Evolutionary conservation across 2,329 filamentous ascomycete genomes (phyloP), one percentile per base, ranked within the genome.

Genomic region (Neofusicoccum laricinum): DNA sequence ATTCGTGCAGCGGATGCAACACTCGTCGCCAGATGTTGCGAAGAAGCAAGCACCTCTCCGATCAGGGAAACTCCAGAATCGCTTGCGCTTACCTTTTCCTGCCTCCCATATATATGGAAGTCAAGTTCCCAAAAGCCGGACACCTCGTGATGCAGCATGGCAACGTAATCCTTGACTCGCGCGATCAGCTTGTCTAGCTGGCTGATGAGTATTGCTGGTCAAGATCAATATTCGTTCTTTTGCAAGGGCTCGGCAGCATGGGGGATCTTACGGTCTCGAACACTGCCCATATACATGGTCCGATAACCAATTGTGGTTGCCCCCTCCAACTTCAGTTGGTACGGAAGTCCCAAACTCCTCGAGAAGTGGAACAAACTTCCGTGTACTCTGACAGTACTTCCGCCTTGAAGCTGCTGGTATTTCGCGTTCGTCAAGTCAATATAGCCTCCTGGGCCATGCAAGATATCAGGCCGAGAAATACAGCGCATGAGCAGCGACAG

Each of bases 261-360:
- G 36, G 36, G 10, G 3, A 19, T 8, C 68, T 66, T 57, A 69
- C 68, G 68, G 63, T 84, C 82, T 53, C 77, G 68, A 41, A 84
- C 72, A 19, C 73, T 77, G 1, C 83, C 83, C 66, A 84, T 75
- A 59, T 79, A 82, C 40, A 81, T 78, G 0, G 78, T 75, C 3
- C 80, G 75, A 66, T 79, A 81, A 1, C 83, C 83, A 3, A 76
- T 66, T 1, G 78, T 67, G 2, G 69, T 72, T 0, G 79, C 82
- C 0, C 75, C 82, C 68, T 85, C 82, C 0, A 85, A 71, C 66
- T 85, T 85, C 17, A 84, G 68, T 19, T 78, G 78, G 65, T 85
- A 84, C 8, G 71, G 63, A 32, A 21, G 21, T 8, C 72, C 34
- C 40, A 58, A 5, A 67, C 70, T 43, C 57, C 73, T 38, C 71